Evolutionary conservation across 148 eudicot species (phyloP), one percentile per base, ranked within the genome.

Genomic region (Rhododendron molle): DNA sequence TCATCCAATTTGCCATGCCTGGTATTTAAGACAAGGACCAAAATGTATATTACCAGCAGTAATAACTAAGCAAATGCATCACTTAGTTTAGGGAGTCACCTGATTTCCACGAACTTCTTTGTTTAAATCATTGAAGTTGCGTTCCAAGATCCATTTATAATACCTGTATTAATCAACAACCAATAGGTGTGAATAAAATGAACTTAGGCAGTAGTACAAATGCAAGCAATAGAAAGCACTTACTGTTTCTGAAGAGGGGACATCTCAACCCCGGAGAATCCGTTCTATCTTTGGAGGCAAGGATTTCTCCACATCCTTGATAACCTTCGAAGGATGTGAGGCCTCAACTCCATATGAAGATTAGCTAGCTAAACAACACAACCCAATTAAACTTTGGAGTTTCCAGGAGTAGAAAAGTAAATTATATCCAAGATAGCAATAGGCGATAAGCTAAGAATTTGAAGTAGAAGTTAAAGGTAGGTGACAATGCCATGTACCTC

Each of bases 31-130:
- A 81, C 50, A 26, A 43, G n/a, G 60, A 69, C 78, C 5, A 83
- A 65, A 73, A 76, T 3, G 1, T 7, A 49, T 10, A 32, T 3
- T 54, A 56, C 28, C 46, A 58, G 23, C 5, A 34, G 40, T 34
- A 54, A 56, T 28, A 80, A n/a, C 16, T 62, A 83, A 52, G 18
- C 43, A 47, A 69, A 74, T 4, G 34, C 21, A 50, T 50, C 32
- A 44, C 9, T 18, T 44, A 71, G 60, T 81, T 21, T 78, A 69
- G 95, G 78, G 26, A 71, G 87, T 72, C 76, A 97, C 99, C 99
- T 97, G 99, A 94, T 97, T 95, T 77, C 99, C 99, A 83, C 98
- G 96, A 76, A 97, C 99, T 38, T 98, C 99, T 92, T 94, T 97
- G 87, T 97, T 97, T 89, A 97, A 93, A 90, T 97, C 99, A 50